Base-by-base conservation (phyloP, 140 eudicot genomes). In the Cichorium intybus region DNA sequence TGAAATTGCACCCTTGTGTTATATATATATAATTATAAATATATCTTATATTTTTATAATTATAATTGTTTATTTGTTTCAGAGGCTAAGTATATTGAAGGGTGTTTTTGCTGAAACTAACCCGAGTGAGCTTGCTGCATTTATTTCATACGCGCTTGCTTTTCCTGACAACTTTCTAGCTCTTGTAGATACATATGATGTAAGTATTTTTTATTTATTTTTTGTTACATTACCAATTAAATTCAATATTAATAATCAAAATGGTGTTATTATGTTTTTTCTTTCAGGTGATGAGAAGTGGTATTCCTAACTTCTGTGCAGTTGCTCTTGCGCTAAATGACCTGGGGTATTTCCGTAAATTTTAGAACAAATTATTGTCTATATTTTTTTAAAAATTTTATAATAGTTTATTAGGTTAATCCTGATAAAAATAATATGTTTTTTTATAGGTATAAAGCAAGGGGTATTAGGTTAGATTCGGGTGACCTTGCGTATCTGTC, bases 401-500 rank as follows among this genome's bases (percentile, higher is more conserved):
- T n/a, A n/a, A n/a, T n/a, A n/a, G n/a, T n/a, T n/a, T n/a, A n/a
- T n/a, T n/a, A n/a, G n/a, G n/a, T n/a, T n/a, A n/a, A n/a, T n/a
- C n/a, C n/a, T n/a, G n/a, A n/a, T n/a, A n/a, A n/a, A n/a, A n/a
- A n/a, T n/a, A n/a, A n/a, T n/a, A n/a, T n/a, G n/a, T n/a, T 64
- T 56, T 62, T 62, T 3, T 82, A 73, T 82, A 93, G 99, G 81
- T 93, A 93, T 28, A 93, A 85, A 77, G 99, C 97, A 34, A 48
- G 66, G 53, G 99, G 99, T 56, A 80, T 93, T 54, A 81, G 99
- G 66, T 62, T 93, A 62, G 99, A 93, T 71, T 93, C 99, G 3
- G 99, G 99, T 51, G 99, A 93, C 74, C 97, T 93, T 74, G 95
- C 99, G 6, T 93, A 93, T 75, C 75, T 83, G 61, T 93, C 99